phyloP scores from a whole-genome alignment of 2,329 filamentous ascomycete species.

The Chrysosporium keratinophilum region DNA sequence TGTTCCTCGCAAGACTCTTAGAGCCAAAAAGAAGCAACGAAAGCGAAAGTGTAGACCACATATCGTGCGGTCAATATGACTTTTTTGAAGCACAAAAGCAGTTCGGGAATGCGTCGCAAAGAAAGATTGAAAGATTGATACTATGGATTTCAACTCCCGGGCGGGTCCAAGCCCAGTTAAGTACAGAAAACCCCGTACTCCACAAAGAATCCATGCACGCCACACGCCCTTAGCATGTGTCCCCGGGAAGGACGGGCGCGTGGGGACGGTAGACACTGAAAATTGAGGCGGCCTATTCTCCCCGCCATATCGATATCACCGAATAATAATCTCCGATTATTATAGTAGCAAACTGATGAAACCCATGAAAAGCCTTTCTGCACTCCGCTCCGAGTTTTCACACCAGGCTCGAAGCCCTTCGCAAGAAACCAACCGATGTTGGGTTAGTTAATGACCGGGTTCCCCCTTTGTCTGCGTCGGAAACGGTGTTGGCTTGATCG shows the following conservation, averaged over 20 bases:
- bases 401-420: no score
- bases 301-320: no score
- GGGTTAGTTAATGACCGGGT: no score
- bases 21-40: neutral
- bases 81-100: no score
- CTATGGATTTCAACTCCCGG: neutral
- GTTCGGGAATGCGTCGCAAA: neutral
- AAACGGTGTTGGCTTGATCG: neutral
- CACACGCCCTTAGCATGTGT: neutral
- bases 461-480: neutral
- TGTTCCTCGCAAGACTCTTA: constrained; percentile 2
- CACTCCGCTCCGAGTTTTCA: no score
- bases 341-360: no score
- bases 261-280: no score
- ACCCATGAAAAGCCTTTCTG: no score
- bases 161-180: neutral
- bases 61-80: neutral
- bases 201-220: neutral
- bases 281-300: no score
- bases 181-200: neutral
- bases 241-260: neutral
- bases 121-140: neutral
- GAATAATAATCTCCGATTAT: neutral
- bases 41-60: neutral
- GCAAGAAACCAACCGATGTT: no score